Base-by-base conservation (phyloP, 2,329 filamentous ascomycete species). In the Domatiomyces catenatus region DNA sequence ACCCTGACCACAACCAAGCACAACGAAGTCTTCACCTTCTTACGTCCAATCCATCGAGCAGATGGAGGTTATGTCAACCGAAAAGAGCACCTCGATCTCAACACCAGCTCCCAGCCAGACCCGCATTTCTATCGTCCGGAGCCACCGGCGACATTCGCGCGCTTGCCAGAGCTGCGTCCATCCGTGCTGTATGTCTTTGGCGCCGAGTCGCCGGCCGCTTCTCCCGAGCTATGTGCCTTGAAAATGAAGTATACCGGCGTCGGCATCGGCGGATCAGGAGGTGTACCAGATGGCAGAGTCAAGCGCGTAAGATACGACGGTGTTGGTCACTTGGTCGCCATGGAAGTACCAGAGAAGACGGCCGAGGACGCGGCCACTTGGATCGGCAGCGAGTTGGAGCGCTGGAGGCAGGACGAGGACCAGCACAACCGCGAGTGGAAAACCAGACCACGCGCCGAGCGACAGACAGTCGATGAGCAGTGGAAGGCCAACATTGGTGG, bases 1-100 rank as follows among this genome's bases (percentile, higher is more conserved):
- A 90, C 86, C 0, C 73, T 73, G 2, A 77, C 78, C 1, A 96
- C 90, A 0, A 83, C 86, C 0, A 87, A 89, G 60, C 84, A 94
- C 64, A 86, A 94, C 63, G 87, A 94, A 69, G 84, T 92, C 50
- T 72, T 72, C 53, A 72, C 70, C 12, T 73, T 71, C 59, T 64
- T 68, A 3, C 65, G 70, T 3, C 69, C 71, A 10, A 72, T 69
- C 48, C 72, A 79, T 57, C 63, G 63, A 0, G 62, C 77, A 78
- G 59, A 71, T 1, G 60, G 60, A 8, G 60, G 62, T 26, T 63
- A 66, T 17, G 51, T 69, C n/a, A 69, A 69, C 54, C 63, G 63
- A 18, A 54, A 63, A n/a, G 70, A 67, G 22, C 69, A 65, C 59
- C 67, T 63, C 6, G 77, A 79, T 46, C 67, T 72, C 3, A 62